Base-by-base conservation (phyloP, 73 alveolate genomes). In the Stentor roeselii region DNA sequence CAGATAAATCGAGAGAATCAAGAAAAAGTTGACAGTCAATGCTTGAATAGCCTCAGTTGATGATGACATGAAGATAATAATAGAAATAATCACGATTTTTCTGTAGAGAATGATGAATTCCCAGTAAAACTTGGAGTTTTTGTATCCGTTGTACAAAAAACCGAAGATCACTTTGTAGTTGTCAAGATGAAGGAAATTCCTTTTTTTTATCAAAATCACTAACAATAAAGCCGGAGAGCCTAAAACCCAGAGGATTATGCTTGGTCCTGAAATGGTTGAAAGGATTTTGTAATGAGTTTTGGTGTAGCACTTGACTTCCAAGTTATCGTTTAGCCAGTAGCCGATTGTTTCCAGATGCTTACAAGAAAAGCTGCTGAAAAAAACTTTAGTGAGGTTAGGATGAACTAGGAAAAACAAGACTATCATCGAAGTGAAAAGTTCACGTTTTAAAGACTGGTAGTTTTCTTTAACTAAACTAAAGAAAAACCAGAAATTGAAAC, bases 51-150 rank as follows among this genome's bases (percentile, higher is more conserved):
- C 27, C 27, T 1, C 1, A 21, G 74, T 31, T 0, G 27, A 21
- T 1, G 15, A 21, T 2, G 74, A 21, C 74, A 58, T 21, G 59
- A 90, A 90, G 32, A 90, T 90, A 0, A 92, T 75, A n/a, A 85
- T 75, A 11, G 76, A 75, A 30, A 86, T 86, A 77, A 84, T 38
- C 21, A 83, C 60, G 35, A 80, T 84, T 75, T 86, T 86, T 36
- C 90, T 82, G 83, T 90, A 90, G 92, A 90, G 86, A 36, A 90
- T 82, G 36, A 83, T 82, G 42, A 90, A 78, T 42, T 90, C 95
- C 95, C 95, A 90, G 86, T 78, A 90, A 59, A 36, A 90, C 59
- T 50, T 59, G n/a, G 76, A 82, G 32, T 88, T 39, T 59, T 90
- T 85, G 59, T 77, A 90, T 58, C 95, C 95, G 60, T 90, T 86